These are phyloP conservation scores for Aspergillus sergii DNA, from an alignment of 2,329 filamentous ascomycete genomes.

Conservation along the genomic window DNA sequence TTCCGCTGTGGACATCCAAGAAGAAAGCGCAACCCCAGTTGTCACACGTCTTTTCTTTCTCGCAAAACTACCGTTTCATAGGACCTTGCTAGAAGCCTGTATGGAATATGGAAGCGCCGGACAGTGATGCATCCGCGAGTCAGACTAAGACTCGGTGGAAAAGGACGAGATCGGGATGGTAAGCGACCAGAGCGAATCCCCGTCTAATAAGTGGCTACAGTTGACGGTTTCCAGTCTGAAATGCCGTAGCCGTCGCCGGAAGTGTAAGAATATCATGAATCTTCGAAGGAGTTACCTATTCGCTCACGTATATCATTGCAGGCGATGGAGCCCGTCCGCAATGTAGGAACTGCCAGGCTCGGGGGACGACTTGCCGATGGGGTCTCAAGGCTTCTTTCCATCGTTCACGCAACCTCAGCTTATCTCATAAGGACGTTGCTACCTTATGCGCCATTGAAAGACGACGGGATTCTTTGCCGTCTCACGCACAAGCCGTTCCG, in stretches of 20 bases:
- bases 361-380: background rate
- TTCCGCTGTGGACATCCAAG: background rate
- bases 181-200: background rate
- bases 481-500: background rate
- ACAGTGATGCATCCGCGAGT: background rate
- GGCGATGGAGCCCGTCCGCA: background rate
- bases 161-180: background rate
- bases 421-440: background rate
- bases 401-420: background rate
- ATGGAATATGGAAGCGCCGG: background rate
- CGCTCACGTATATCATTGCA: background rate
- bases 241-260: background rate
- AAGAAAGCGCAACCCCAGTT: background rate
- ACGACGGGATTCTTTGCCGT: background rate
- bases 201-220: background rate
- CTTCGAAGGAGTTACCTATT: background rate
- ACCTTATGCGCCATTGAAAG: background rate
- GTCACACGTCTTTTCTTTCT: background rate
- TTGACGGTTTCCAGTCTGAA: background rate
- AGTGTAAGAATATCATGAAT: background rate
- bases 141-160: background rate
- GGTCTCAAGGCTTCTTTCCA: background rate
- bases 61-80: background rate
- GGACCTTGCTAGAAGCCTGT: background rate
- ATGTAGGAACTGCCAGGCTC: background rate